Base-by-base conservation (phyloP, 2,329 filamentous ascomycete species). In the Helminthosporium solani region DNA sequence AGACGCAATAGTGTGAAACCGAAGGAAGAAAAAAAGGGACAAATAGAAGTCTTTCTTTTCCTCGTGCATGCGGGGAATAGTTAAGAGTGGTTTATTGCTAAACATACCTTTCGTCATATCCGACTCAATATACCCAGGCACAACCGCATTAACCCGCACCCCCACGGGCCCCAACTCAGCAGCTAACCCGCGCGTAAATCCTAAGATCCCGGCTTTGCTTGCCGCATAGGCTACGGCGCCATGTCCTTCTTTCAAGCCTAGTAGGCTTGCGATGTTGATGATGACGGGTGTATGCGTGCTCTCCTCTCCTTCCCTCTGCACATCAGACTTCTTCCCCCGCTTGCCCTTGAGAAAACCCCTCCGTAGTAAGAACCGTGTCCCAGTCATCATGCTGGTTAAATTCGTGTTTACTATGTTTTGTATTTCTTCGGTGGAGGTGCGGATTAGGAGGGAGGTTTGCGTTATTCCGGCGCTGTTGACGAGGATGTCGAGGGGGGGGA, bases 41-140 rank as follows among this genome's bases (percentile, higher is more conserved):
- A n/a, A n/a, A n/a, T n/a, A n/a, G n/a, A n/a, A n/a, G n/a, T n/a
- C n/a, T n/a, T n/a, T n/a, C n/a, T n/a, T n/a, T n/a, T n/a, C n/a
- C n/a, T n/a, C n/a, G n/a, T n/a, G n/a, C n/a, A n/a, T n/a, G n/a
- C n/a, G n/a, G n/a, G 19, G 20, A 12, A 36, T 18, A 19, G 11
- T 25, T 4, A 25, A 4, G 6, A 25, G 12, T 19, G 28, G 33
- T 19, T n/a, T n/a, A n/a, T n/a, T n/a, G n/a, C n/a, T n/a, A 5
- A 21, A 49, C 47, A 12, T 71, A 91, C 88, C 75, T 65, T 79
- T 71, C 56, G 86, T 89, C 88, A 95, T 95, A 38, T 83, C 79
- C 36, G 88, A 92, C 46, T 87, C 77, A 56, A 95, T 85, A 74
- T 92, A 95, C 6, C 90, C 90, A 1, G 90, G 90, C 33, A 92